Conservation (phyloP, 495 filamentous ascomycete species). For the Astrothelium subdiscretum region DNA sequence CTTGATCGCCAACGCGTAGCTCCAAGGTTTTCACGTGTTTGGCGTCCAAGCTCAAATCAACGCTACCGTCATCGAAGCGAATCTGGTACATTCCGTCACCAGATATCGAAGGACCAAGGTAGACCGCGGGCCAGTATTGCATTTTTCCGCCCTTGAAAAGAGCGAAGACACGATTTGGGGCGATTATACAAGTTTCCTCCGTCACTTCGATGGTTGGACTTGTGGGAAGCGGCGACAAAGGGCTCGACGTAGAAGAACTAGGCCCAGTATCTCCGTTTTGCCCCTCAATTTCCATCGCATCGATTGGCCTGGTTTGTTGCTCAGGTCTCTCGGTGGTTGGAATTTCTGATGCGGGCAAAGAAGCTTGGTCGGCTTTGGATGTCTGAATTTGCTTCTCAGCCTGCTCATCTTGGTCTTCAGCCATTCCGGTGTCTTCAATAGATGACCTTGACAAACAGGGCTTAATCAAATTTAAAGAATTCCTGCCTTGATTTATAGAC, state of each 20-base stretch:
- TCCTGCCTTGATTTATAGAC: not conserved
- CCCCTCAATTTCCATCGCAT: not conserved
- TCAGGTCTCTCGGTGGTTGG: not conserved
- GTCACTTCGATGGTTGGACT: not conserved
- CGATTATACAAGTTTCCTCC: not conserved
- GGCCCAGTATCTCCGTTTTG: not conserved
- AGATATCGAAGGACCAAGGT: constrained; percentile 14
- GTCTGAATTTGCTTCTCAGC: not conserved
- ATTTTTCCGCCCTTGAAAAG: constrained; percentile 24
- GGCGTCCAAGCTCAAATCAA: constrained; percentile 13
- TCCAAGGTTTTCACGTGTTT: constrained; percentile 22
- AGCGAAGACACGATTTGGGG: constrained; percentile 29
- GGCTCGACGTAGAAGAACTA: not conserved
- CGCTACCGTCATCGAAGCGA: constrained; percentile 31
- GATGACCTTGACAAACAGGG: not conserved
- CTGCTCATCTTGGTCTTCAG: not conserved
- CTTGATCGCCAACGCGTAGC: constrained; percentile 26
- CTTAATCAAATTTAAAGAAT: not conserved
- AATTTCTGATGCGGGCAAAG: not conserved
- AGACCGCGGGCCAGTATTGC: constrained; percentile 32
- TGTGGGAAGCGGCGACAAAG: not conserved
- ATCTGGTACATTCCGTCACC: constrained; percentile 13
- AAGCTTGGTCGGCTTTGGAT: not conserved
- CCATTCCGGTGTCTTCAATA: not conserved
- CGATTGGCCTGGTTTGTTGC: not conserved